A percentile compares a stretch with the other conserved stretches of the same genome.
Conservation (phyloP, 371 early-diverging fungal genomes). For the Coemansia sp. region DNA sequence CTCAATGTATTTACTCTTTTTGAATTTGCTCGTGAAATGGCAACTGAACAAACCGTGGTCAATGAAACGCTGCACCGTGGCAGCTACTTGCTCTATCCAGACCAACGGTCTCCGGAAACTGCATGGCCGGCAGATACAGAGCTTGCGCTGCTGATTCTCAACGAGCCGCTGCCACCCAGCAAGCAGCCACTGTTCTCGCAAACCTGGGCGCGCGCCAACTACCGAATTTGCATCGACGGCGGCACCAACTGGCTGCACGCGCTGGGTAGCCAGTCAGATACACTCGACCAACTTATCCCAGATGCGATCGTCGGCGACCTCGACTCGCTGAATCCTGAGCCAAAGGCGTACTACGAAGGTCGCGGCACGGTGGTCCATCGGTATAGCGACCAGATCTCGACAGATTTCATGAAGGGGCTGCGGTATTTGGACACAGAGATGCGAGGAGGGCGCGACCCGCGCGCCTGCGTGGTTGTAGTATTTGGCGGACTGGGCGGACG, state of each 20-base stretch:
- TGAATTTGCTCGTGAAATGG: neutral
- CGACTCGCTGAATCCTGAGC: slow-evolving; percentile 73
- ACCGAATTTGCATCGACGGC: slow-evolving; percentile 84
- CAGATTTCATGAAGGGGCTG: slow-evolving; percentile 89
- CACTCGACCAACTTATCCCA: slow-evolving; percentile 64
- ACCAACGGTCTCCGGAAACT: neutral
- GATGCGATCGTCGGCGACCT: slow-evolving; percentile 83
- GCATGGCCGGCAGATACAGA: slow-evolving; percentile 16
- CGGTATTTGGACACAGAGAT: slow-evolving; percentile 33
- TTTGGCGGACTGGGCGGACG: slow-evolving; percentile 85
- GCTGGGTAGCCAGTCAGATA: slow-evolving; percentile 54
- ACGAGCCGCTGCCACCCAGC: slow-evolving; percentile 34
- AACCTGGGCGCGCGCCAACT: slow-evolving; percentile 56
- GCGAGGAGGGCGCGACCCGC: neutral
- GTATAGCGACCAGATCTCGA: slow-evolving; percentile 66
- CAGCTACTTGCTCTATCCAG: slow-evolving; percentile 35
- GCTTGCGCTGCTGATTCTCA: slow-evolving; percentile 44
- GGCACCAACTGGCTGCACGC: slow-evolving; percentile 87
- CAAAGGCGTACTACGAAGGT: slow-evolving; percentile 65
- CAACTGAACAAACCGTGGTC: neutral
- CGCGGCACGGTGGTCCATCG: slow-evolving; percentile 57
- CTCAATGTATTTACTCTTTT: neutral
- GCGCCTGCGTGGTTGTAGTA: slow-evolving; percentile 67
- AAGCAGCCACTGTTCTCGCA: slow-evolving; percentile 11
- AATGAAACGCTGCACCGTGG: slow-evolving; percentile 16